Percentiles rank a stretch among this genome's conserved stretches.
Conservation (phyloP, 495 filamentous ascomycete species). For the Polyplosphaeria fusca region DNA sequence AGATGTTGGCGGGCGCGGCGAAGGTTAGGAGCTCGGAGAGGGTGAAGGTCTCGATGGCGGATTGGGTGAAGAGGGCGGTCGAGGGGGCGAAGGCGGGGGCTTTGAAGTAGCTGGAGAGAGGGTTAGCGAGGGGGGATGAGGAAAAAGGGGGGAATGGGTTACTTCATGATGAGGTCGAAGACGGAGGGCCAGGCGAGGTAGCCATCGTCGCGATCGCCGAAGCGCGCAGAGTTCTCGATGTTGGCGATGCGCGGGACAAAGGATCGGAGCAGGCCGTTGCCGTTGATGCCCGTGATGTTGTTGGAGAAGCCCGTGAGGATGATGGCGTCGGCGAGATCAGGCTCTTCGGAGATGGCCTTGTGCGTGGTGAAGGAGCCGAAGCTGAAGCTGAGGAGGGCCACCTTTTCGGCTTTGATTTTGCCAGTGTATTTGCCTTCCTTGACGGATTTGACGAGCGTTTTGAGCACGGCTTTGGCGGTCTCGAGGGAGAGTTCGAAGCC, state of each 20-base stretch:
- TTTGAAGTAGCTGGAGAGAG: conserved; percentile 40
- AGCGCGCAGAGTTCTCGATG: conserved; percentile 21
- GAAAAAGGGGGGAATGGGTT: conserved; percentile 26
- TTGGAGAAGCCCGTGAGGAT: conserved; percentile 37
- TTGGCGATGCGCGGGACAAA: conserved; percentile 19
- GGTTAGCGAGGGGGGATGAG: conserved; percentile 12
- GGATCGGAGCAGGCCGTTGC: conserved; percentile 19
- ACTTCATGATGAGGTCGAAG: conserved; percentile 27
- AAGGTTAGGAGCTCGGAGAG: conserved; percentile 36
- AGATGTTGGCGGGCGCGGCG: not conserved
- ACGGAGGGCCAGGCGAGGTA: conserved; percentile 36
- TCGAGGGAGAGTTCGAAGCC: conserved; percentile 16
- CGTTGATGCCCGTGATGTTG: conserved; percentile 27
- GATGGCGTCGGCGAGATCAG: conserved; percentile 35
- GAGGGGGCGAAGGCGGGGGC: conserved; percentile 34
- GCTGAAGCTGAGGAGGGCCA: conserved; percentile 28
- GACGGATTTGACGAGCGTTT: conserved; percentile 28
- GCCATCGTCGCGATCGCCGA: conserved; percentile 27
- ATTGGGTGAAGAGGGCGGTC: conserved; percentile 35
- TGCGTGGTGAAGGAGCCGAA: conserved; percentile 30
- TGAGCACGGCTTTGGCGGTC: conserved; percentile 29
- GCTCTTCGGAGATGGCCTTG: conserved; percentile 21
- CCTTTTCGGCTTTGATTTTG: conserved; percentile 13
- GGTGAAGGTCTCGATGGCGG: conserved; percentile 35
- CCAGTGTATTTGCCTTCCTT: conserved; percentile 36